These are phyloP conservation scores for Hyphopichia fennica DNA, from an alignment of 1,139 yeast species.

Conservation along the genomic window DNA sequence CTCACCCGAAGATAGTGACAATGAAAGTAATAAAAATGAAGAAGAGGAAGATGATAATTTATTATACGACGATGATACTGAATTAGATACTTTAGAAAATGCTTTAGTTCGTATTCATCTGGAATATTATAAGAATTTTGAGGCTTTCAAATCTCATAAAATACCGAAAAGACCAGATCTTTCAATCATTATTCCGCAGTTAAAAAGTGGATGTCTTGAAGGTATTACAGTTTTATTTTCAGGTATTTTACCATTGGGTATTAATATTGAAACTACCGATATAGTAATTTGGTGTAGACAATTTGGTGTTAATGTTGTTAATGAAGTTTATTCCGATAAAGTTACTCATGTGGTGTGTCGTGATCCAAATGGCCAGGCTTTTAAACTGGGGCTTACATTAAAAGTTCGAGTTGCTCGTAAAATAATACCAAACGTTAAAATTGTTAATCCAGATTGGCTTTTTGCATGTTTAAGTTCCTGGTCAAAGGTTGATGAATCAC, in stretches of 20 bases:
- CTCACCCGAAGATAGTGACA: constrained; percentile 9
- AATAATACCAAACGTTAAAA: constrained; percentile 64
- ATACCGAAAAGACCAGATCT: constrained; percentile 50
- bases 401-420: constrained; percentile 76
- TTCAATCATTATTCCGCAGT: constrained; percentile 64
- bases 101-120: constrained; percentile 66
- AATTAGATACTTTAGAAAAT: constrained; percentile 60
- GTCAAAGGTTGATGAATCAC: constrained; percentile 66
- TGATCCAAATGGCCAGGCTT: constrained; percentile 56
- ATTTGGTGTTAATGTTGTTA: constrained; percentile 85
- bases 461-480: constrained; percentile 82
- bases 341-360: constrained; percentile 90
- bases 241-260: constrained; percentile 82
- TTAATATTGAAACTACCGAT: constrained; percentile 69
- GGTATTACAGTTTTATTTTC: constrained; percentile 77
- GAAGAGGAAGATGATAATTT: constrained; percentile 55
- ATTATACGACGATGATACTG: constrained; percentile 78
- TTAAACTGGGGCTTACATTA: constrained; percentile 44
- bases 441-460: constrained; percentile 93
- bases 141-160: constrained; percentile 14
- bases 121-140: constrained; percentile 58
- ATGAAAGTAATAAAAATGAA: constrained; percentile 15
- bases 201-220: constrained; percentile 67
- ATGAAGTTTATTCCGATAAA: constrained; percentile 59
- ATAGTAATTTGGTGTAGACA: constrained; percentile 90